Percentiles rank a stretch among this genome's conserved stretches.
Conservation (phyloP, 192 early-diverging fungal species). For the Entomortierella chlamydospora region DNA sequence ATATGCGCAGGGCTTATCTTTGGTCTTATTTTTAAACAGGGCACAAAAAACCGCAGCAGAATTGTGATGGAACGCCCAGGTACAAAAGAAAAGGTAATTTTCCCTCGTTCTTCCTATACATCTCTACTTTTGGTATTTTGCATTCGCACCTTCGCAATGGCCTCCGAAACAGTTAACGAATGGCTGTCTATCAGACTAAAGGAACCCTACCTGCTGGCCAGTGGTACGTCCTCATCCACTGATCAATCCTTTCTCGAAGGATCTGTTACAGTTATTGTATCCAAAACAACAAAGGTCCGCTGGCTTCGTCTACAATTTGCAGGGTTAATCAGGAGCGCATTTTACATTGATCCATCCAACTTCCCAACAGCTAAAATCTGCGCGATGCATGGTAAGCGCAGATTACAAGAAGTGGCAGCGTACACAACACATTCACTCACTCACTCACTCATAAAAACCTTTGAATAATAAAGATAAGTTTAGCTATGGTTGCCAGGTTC, state of each 20-base stretch:
- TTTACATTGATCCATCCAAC: slow-evolving; percentile 6
- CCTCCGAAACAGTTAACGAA: neutral
- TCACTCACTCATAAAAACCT: neutral
- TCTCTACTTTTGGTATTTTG: too few relatives aligned
- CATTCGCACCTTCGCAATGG: neutral
- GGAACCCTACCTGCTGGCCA: neutral
- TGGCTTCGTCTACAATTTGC: slow-evolving; percentile 3
- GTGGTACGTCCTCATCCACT: neutral
- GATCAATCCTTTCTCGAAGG: neutral
- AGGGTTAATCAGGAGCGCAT: slow-evolving; percentile 3
- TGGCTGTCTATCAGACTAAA: slow-evolving; percentile 1
- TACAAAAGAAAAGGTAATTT: too few relatives aligned
- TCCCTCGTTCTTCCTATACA: too few relatives aligned
- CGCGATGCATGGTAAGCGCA: neutral
- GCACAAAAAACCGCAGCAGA: too few relatives aligned
- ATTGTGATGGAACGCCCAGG: too few relatives aligned
- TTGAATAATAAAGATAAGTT: slow-evolving; percentile 4
- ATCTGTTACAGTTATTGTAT: neutral
- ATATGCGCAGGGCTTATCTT: too few relatives aligned
- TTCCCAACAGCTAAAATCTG: slow-evolving; percentile 7
- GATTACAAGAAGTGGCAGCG: too few relatives aligned
- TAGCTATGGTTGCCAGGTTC: slow-evolving; percentile 3
- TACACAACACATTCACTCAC: neutral
- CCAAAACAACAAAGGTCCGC: slow-evolving; percentile 14
- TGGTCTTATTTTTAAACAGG: too few relatives aligned